Conservation (phyloP, 1,284 basidiomycete genomes). For the Cystobasidium sp. region DNA sequence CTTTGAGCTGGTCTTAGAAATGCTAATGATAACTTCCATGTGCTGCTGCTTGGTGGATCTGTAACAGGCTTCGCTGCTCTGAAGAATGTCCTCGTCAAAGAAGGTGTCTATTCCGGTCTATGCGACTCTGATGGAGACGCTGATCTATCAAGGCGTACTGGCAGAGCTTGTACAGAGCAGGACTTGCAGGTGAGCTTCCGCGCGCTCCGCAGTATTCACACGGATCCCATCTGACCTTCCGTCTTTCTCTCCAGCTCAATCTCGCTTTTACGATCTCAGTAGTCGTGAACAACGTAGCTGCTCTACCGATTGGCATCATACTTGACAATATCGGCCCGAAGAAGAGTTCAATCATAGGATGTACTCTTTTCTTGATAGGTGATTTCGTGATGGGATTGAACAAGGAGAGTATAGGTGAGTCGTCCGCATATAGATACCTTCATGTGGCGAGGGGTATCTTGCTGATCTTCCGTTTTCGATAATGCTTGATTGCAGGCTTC, state of each 20-base stretch:
- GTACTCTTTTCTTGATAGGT: constrained; percentile 54
- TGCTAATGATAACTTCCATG: background rate
- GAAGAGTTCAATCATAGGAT: constrained; percentile 54
- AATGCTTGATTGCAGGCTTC: constrained; percentile 46
- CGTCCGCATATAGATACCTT: background rate
- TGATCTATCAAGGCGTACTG: constrained; percentile 33
- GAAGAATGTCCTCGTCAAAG: constrained; percentile 51
- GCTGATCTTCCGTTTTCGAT: background rate
- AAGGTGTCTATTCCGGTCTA: constrained; percentile 45
- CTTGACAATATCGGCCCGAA: constrained; percentile 56
- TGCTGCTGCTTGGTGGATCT: background rate
- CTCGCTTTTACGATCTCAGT: constrained; percentile 57
- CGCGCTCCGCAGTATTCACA: constrained; percentile 5
- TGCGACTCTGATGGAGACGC: constrained; percentile 20
- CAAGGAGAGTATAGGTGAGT: constrained; percentile 44
- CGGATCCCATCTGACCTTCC: background rate
- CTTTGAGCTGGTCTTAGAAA: background rate
- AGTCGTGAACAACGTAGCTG: constrained; percentile 56
- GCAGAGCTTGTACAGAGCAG: constrained; percentile 25
- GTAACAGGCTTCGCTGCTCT: constrained; percentile 45
- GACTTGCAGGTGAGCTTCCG: constrained; percentile 25
- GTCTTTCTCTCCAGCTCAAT: constrained; percentile 52
- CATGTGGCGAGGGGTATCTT: background rate
- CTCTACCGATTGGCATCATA: constrained; percentile 55
- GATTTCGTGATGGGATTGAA: constrained; percentile 54